Conservation (phyloP, 768 basidiomycete genomes). For the Cystobasidium onofrii region DNA sequence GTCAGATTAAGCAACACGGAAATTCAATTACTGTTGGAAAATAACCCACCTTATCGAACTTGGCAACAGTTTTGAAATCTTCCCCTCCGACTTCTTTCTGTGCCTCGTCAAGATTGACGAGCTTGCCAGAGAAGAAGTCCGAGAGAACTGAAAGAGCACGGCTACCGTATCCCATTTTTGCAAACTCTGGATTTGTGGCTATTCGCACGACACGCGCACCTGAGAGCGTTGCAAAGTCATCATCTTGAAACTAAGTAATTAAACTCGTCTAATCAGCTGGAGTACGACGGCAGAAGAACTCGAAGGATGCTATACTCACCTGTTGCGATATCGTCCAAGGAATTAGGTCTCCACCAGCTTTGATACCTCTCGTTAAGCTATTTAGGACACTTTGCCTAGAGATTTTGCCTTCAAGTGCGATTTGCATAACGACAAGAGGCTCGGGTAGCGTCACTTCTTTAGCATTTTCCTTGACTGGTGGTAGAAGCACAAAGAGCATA, state of each 20-base stretch:
- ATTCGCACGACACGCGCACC: slow-evolving; percentile 87
- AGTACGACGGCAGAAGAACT: too few species aligned
- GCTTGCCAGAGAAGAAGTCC: slow-evolving; percentile 85
- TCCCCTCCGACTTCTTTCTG: slow-evolving; percentile 50
- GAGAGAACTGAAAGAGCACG: slow-evolving; percentile 78
- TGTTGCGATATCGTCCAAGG: slow-evolving; percentile 87
- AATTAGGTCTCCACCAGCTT: slow-evolving; percentile 91
- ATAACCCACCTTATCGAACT: slow-evolving; percentile 40
- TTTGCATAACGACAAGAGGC: slow-evolving; percentile 88
- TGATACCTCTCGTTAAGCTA: slow-evolving; percentile 68
- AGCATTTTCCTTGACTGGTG: slow-evolving; percentile 83
- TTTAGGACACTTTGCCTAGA: slow-evolving; percentile 77
- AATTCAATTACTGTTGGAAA: not conserved
- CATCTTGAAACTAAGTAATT: slow-evolving; percentile 67
- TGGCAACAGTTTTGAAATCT: slow-evolving; percentile 56
- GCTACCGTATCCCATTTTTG: slow-evolving; percentile 95
- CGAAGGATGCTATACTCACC: slow-evolving; percentile 44
- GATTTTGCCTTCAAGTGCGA: slow-evolving; percentile 90
- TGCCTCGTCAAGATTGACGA: slow-evolving; percentile 74
- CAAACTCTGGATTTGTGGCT: slow-evolving; percentile 91
- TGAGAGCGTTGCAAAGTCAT: slow-evolving; percentile 79
- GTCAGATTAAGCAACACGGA: not conserved
- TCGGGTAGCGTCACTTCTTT: slow-evolving; percentile 67
- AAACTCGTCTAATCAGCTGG: too few species aligned
- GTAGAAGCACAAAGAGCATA: slow-evolving; percentile 88